phyloP scores from a whole-genome alignment of 768 basidiomycete species.

The Trichaptum fuscoviolaceum region DNA sequence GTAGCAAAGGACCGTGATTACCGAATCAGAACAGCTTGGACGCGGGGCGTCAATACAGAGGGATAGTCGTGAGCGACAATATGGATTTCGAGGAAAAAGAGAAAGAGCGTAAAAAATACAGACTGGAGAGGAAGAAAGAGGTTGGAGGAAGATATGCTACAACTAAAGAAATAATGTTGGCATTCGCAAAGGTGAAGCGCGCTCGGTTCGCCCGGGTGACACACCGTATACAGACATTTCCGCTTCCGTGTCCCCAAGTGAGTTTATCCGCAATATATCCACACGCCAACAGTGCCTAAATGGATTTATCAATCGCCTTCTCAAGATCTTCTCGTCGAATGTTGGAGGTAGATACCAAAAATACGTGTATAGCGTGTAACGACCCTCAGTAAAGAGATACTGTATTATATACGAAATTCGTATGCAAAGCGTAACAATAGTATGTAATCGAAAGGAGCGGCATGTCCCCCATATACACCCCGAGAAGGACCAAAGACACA shows the following conservation, averaged over 20 bases:
- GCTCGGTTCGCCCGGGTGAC: background rate
- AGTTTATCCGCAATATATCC: background rate
- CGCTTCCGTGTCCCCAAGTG: background rate
- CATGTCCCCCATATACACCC: constrained; percentile 1
- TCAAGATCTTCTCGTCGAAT: background rate
- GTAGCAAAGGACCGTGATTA: background rate
- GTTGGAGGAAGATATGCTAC: background rate
- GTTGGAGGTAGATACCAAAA: background rate
- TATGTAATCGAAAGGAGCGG: background rate
- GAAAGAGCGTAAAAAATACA: background rate
- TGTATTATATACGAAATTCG: constrained; percentile 1
- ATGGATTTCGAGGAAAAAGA: background rate
- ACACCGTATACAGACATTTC: background rate
- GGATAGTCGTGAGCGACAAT: background rate
- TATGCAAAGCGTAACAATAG: background rate
- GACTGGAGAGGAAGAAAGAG: background rate
- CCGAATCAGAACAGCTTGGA: background rate
- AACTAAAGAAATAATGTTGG: background rate
- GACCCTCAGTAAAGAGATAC: background rate
- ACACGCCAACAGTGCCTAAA: background rate
- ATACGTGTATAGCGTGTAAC: background rate
- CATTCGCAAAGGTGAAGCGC: background rate
- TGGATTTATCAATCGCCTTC: too few relatives aligned
- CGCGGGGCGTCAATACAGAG: background rate
- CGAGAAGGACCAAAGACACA: background rate